phyloP scores from a whole-genome alignment of 441 rosid genomes.

The Kokia cookei region DNA sequence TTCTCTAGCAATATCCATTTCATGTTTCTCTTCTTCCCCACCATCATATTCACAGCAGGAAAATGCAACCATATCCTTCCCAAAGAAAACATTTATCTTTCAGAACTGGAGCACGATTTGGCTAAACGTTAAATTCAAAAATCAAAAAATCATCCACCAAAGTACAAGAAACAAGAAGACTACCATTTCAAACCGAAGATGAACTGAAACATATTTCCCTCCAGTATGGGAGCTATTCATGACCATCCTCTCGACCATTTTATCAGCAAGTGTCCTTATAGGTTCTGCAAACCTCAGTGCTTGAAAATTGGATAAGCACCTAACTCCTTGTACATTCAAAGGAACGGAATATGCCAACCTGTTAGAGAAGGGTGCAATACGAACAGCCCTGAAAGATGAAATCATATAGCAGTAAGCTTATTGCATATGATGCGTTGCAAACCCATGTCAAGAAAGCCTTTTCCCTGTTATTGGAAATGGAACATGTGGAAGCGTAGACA shows the following conservation, averaged over 20 bases:
- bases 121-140: not conserved
- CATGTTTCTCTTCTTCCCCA: conserved; percentile 80
- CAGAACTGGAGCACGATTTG: not conserved
- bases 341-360: conserved; percentile 90
- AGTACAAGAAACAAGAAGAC: conserved; percentile 1
- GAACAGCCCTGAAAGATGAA: conserved; percentile 63
- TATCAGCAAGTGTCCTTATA: conserved; percentile 75
- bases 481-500: not conserved
- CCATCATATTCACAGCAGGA: conserved; percentile 97
- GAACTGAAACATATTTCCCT: conserved; percentile 92
- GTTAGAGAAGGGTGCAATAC: conserved; percentile 95
- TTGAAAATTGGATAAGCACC: conserved; percentile 86
- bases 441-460: not conserved
- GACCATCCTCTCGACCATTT: conserved; percentile 88
- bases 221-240: conserved; percentile 54
- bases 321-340: conserved; percentile 62
- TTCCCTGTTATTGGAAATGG: not conserved
- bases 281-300: conserved; percentile 82
- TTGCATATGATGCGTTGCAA: not conserved
- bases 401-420: not conserved
- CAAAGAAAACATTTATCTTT: not conserved
- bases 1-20: conserved; percentile 92
- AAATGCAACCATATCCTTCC: conserved; percentile 96
- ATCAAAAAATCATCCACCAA: not conserved
- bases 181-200: conserved; percentile 96